Evolutionary conservation across 768 basidiomycete genomes (phyloP).

Genomic region (Tricholoma furcatifolium): DNA sequence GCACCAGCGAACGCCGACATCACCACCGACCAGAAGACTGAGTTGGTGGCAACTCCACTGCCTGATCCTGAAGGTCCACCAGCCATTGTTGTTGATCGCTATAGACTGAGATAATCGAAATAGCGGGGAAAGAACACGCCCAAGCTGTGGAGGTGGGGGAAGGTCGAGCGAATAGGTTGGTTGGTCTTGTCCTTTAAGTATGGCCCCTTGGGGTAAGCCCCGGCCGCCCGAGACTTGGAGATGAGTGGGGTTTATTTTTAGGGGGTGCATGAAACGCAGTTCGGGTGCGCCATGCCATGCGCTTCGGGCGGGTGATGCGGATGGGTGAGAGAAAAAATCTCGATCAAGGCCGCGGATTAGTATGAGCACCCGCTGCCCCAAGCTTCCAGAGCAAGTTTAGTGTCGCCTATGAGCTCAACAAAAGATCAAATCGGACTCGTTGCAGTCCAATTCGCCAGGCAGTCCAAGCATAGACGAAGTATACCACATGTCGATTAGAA

Average conservation of each 20-base stretch:
- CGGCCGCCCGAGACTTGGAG: constrained; percentile 1
- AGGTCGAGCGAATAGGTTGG: neutral
- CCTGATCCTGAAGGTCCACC: constrained; percentile 35
- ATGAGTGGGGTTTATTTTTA: constrained; percentile 6
- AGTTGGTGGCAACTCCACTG: constrained; percentile 26
- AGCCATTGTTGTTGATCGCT: constrained; percentile 14
- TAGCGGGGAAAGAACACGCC: neutral
- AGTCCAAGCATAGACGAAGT: no score
- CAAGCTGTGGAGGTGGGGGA: constrained; percentile 3
- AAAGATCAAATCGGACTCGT: no score
- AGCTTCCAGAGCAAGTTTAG: neutral
- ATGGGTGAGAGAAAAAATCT: neutral
- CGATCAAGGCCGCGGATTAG: constrained; percentile 23
- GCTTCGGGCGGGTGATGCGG: neutral
- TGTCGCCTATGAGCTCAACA: no score
- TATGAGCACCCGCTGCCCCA: neutral
- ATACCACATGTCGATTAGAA: no score
- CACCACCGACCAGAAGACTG: constrained; percentile 32
- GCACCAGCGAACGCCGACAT: constrained; percentile 39
- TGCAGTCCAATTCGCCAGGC: no score
- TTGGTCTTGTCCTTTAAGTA: neutral
- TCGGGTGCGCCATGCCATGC: neutral
- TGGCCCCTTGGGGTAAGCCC: neutral
- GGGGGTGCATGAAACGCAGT: neutral
- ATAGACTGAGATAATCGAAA: neutral